Percentiles rank a stretch among this genome's conserved stretches.
phyloP scores from a whole-genome alignment of 129 eudicot species.

The Chrysanthemum lavandulifolium region DNA sequence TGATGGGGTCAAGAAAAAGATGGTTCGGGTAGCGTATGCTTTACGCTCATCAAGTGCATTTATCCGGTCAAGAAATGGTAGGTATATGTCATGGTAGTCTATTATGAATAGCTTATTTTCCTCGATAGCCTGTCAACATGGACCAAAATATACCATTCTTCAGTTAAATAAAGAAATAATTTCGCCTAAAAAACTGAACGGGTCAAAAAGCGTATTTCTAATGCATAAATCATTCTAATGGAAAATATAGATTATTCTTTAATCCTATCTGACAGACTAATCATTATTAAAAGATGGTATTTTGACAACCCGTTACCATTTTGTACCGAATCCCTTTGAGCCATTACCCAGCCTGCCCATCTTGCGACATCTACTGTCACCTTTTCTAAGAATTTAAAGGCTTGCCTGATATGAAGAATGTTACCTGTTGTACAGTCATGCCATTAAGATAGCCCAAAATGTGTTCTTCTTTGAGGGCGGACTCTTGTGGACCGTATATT shows the following conservation, averaged over 20 bases:
- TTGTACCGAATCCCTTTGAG: neutral
- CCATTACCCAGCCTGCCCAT: neutral
- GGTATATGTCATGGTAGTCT: slow-evolving; percentile 78
- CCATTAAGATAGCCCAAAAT: slow-evolving; percentile 73
- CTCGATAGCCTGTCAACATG: slow-evolving; percentile 66
- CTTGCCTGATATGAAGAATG: neutral
- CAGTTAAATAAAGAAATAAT: no score
- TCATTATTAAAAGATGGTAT: neutral
- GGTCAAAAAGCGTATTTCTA: neutral
- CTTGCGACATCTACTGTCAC: neutral
- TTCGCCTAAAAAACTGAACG: no score
- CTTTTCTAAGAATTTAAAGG: neutral
- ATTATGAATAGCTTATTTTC: slow-evolving; percentile 66
- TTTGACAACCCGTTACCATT: neutral
- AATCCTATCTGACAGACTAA: no score
- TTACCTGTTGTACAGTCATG: slow-evolving; percentile 83
- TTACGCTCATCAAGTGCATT: slow-evolving; percentile 91
- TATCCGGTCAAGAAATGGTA: slow-evolving; percentile 77
- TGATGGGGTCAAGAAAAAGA: slow-evolving; percentile 58
- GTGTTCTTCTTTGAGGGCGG: slow-evolving; percentile 86
- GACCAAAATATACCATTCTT: slow-evolving; percentile 6
- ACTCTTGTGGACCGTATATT: slow-evolving; percentile 68
- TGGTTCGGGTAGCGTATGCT: slow-evolving; percentile 85
- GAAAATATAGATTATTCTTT: no score
- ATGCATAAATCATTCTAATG: neutral